These are phyloP conservation scores for Pseudopyricularia javanii DNA, from an alignment of 2,329 filamentous ascomycete species.

Conservation along the genomic window DNA sequence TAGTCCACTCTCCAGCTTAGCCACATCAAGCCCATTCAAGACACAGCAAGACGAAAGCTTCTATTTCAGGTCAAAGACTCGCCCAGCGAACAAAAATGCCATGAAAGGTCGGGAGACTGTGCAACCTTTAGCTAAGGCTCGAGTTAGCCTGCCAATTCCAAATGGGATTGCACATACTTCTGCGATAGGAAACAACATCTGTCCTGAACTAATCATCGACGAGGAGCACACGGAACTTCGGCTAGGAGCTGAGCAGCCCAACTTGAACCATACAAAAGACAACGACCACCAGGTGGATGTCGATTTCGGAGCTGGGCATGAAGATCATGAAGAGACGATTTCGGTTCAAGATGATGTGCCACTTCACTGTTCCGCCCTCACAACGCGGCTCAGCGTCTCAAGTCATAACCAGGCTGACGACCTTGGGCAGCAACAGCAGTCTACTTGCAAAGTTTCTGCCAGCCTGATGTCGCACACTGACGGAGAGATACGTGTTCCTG, in stretches of 20 bases:
- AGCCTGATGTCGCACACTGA: background rate
- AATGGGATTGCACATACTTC: too few species aligned
- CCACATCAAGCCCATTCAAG: conserved; percentile 4
- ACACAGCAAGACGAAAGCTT: conserved; percentile 22
- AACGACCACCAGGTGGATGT: background rate
- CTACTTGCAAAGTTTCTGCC: too few species aligned
- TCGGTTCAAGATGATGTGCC: background rate
- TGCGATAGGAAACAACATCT: too few species aligned
- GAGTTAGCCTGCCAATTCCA: background rate
- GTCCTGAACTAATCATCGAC: too few species aligned
- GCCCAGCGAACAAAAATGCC: background rate
- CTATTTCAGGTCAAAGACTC: conserved; percentile 13
- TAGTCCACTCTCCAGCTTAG: background rate
- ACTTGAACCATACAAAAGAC: too few species aligned
- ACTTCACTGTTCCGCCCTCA: background rate
- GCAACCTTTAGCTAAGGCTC: background rate
- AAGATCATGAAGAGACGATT: background rate
- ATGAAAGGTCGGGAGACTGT: background rate
- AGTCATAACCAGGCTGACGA: background rate
- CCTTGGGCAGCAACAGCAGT: too few species aligned
- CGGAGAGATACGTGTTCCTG: background rate
- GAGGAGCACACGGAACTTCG: too few species aligned
- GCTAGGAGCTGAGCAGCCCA: too few species aligned
- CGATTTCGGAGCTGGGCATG: background rate
- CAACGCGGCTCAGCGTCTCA: background rate